Evolutionary conservation across 257 asterid genomes (phyloP), one percentile per base, ranked within the genome.

Genomic region (Nicotiana tomentosiformis): DNA sequence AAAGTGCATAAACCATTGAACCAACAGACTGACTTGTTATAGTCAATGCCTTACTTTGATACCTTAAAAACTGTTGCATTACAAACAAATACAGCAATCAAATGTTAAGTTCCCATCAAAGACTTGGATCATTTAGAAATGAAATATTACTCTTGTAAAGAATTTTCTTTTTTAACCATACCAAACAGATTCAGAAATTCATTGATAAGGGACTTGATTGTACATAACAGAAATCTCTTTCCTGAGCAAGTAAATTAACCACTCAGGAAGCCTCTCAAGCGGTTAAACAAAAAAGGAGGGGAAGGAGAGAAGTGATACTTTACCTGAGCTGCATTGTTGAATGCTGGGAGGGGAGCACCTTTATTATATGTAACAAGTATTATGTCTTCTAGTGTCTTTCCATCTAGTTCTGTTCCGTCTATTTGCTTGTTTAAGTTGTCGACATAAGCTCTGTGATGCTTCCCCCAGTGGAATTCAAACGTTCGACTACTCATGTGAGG

Each of bases 251-350:
- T 66, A 30, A 66, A 43, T 43, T 2, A 39, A 65, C 11, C 72
- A 12, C 46, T 65, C 14, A 43, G 18, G 43, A 29, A 65, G 70
- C 43, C n/a, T 29, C 70, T 26, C 43, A 65, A 6, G 5, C 5
- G 10, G 70, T 65, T 14, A 65, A 65, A 26, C 6, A 35, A 4
- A 9, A 29, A 55, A 66, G 12, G 46, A 14, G 46, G 72, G 46
- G 72, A 18, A 30, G 23, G 74, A 10, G 0, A 1, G 7, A 76
- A 15, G 10, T 76, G 80, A 16, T 4, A 8, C 16, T 66, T 81
- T 78, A 95, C 99, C 98, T 96, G 99, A 39, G 98, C 99, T 60
- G 98, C 98, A 88, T 94, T 96, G 87, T 94, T 94, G 90, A 96
- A 96, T 69, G 96, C 91, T 29, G 99, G 98, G 82, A 90, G 97